Evolutionary conservation across 176 grass and related monocot genomes (phyloP), one percentile per base, ranked within the genome.

Genomic region (Avena atlantica): DNA sequence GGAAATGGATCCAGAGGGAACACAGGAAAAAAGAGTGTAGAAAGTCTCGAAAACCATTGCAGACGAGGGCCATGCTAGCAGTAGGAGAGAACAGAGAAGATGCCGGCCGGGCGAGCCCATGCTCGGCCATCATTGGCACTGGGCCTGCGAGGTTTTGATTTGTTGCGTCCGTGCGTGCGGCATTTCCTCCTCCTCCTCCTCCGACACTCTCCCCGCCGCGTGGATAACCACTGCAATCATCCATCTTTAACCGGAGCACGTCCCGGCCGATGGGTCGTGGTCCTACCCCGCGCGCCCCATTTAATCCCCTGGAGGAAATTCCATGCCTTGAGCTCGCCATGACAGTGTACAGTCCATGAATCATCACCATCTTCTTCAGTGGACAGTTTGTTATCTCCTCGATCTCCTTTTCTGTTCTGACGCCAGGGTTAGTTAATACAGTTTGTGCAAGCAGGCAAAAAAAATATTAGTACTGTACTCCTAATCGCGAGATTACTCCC

Each of bases 111-210:
- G n/a, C n/a, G n/a, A 66, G 79, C 81, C 87, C 91, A 89, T 85
- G 24, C 88, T 21, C 25, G 40, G 47, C 70, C 13, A 89, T 86
- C 58, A 82, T 86, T 89, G 66, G 81, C 74, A 40, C 1, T 25
- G 40, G 70, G 3, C 45, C 76, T 60, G 66, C 50, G 25, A 12
- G 49, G 84, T 37, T 23, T 59, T 70, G 1, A 70, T 70, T 19
- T n/a, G 45, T 8, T 47, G 81, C 55, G 81, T 53, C 89, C 89
- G 81, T 49, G 81, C 85, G 81, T 84, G 81, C 85, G 89, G 67
- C 81, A 69, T 70, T 71, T 63, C 67, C 8, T 79, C 42, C 25
- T 56, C 70, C 40, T n/a, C n/a, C n/a, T n/a, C 9, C n/a, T n/a
- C n/a, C n/a, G n/a, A n/a, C 40, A 42, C 40, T 42, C 40, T 6